Conservation (phyloP, 2,329 filamentous ascomycete species). For the Sporothrix mexicana region DNA sequence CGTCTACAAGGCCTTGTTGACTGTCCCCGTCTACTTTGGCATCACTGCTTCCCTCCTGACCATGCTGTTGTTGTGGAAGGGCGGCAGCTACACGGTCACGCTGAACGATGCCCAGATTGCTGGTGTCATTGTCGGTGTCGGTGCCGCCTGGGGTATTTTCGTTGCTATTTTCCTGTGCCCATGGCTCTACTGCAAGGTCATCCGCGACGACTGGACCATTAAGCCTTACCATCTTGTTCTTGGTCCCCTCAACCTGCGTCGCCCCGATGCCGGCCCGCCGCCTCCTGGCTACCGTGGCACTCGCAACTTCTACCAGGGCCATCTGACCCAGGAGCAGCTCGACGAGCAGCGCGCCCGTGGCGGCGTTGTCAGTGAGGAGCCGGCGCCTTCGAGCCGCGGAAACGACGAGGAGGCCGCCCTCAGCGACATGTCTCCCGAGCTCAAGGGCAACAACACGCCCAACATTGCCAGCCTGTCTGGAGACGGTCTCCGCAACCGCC, state of each 20-base stretch:
- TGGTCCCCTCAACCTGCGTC: constrained; percentile 59
- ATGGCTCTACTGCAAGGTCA: constrained; percentile 63
- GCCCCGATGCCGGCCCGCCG: constrained; percentile 49
- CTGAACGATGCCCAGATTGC: constrained; percentile 56
- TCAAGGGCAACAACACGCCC: constrained; percentile 12
- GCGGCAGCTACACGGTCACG: constrained; percentile 53
- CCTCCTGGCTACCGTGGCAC: constrained; percentile 53
- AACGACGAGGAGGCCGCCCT: constrained; percentile 36
- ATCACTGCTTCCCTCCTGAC: constrained; percentile 60
- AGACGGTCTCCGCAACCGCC: not conserved
- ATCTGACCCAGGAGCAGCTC: constrained; percentile 60
- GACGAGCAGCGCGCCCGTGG: constrained; percentile 41
- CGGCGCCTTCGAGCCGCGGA: not conserved
- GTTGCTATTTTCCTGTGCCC: constrained; percentile 62
- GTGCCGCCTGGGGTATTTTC: constrained; percentile 56
- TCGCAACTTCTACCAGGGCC: constrained; percentile 62
- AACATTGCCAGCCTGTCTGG: constrained; percentile 8
- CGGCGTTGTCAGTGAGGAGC: not conserved
- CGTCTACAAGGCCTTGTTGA: constrained; percentile 57
- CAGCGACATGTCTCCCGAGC: constrained; percentile 1
- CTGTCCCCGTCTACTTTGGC: constrained; percentile 63
- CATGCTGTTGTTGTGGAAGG: constrained; percentile 67
- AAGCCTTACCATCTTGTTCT: constrained; percentile 59
- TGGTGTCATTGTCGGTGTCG: constrained; percentile 61
- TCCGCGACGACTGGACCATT: constrained; percentile 66